Conservation (phyloP, 108 stramenopile genomes). For the Nitzschia putrida region DNA sequence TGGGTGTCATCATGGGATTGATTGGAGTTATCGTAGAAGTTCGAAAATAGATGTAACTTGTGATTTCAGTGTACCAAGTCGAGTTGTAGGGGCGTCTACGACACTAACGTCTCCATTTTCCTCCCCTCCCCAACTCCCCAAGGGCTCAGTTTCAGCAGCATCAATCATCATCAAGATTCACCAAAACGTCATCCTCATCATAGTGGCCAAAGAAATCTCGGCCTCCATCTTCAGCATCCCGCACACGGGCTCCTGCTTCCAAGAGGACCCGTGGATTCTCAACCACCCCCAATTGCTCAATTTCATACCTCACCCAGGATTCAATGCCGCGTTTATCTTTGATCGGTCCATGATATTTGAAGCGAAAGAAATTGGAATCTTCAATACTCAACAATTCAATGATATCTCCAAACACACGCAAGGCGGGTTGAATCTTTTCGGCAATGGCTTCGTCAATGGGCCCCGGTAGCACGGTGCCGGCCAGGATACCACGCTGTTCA, state of each 20-base stretch:
- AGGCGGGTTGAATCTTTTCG: constrained; percentile 72
- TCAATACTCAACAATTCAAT: constrained; percentile 79
- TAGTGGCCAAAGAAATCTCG: constrained; percentile 29
- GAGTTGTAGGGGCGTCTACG: too few species aligned
- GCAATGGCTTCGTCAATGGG: constrained; percentile 53
- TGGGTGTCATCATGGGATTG: constrained; percentile 26
- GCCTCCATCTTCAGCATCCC: constrained; percentile 81
- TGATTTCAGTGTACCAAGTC: too few species aligned
- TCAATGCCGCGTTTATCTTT: constrained; percentile 84
- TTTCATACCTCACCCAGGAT: constrained; percentile 69
- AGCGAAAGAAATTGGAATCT: constrained; percentile 73
- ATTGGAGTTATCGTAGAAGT: constrained; percentile 20
- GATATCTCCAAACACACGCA: constrained; percentile 67
- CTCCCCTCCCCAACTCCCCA: too few species aligned
- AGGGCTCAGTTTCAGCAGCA: too few species aligned
- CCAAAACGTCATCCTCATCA: too few species aligned
- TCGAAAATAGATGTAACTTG: too few species aligned
- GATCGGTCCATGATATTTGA: constrained; percentile 85
- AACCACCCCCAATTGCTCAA: constrained; percentile 71
- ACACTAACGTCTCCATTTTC: too few species aligned
- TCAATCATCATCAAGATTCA: too few species aligned
- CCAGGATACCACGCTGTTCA: constrained; percentile 61
- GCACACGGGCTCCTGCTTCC: constrained; percentile 79
- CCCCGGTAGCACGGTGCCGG: constrained; percentile 70
- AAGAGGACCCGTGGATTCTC: constrained; percentile 83